Evolutionary conservation across 768 basidiomycete genomes (phyloP).

Genomic region (Pisolithus marmoratus): DNA sequence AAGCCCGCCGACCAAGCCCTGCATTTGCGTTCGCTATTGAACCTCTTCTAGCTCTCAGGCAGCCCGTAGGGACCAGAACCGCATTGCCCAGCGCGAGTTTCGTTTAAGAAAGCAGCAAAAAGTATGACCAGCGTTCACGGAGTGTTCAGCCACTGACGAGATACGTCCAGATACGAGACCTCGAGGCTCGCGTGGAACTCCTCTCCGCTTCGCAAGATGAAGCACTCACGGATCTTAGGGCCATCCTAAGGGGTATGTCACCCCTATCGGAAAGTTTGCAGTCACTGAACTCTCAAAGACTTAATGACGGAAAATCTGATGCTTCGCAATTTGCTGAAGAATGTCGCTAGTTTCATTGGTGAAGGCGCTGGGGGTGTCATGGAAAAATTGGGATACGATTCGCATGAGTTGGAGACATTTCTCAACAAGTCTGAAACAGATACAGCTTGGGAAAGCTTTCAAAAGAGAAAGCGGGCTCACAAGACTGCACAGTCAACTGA

Average conservation of each 20-base stretch:
- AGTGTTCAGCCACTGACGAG: not conserved
- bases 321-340: conserved; percentile 72
- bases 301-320: conserved; percentile 87
- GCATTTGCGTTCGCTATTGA: conserved; percentile 7
- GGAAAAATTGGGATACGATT: conserved; percentile 73
- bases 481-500: conserved; percentile 26
- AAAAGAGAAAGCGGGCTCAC: conserved; percentile 49
- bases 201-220: conserved; percentile 91
- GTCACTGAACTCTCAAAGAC: conserved; percentile 38
- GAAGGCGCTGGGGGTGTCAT: conserved; percentile 79
- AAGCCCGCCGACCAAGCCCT: conserved; percentile 10
- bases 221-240: conserved; percentile 74
- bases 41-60: conserved; percentile 65
- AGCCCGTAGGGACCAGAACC: conserved; percentile 82
- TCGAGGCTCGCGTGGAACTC: conserved; percentile 93
- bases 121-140: conserved; percentile 31
- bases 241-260: conserved; percentile 65
- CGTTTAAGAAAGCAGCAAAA: conserved; percentile 87
- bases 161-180: conserved; percentile 73
- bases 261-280: not conserved
- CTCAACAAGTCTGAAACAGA: conserved; percentile 88
- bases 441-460: conserved; percentile 88
- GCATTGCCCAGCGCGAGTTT: conserved; percentile 92
- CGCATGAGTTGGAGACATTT: conserved; percentile 72
- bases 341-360: conserved; percentile 75